A percentile compares a stretch with the other conserved stretches of the same genome.
Evolutionary conservation across 176 grass and related monocot genomes (phyloP).

Genomic region (Lolium perenne): DNA sequence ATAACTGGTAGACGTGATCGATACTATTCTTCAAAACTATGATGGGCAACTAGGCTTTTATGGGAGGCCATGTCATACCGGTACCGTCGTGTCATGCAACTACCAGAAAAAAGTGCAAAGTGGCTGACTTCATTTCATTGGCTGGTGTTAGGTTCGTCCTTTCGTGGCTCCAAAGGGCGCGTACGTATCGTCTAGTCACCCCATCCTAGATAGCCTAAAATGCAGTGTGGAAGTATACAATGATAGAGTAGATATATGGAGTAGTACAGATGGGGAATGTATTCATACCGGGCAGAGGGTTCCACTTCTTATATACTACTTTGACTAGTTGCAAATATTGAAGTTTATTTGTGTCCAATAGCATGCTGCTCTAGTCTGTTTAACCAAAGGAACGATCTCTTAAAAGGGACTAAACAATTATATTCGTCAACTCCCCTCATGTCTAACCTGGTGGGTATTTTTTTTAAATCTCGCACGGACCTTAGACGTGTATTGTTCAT

Average conservation of each 20-base stretch:
- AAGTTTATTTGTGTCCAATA: too few species aligned
- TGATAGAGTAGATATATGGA: neutral
- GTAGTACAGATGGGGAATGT: too few species aligned
- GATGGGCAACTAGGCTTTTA: neutral
- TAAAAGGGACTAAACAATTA: too few species aligned
- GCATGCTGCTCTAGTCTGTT: too few species aligned
- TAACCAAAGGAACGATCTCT: too few species aligned
- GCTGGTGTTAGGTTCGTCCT: neutral
- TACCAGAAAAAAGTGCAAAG: neutral
- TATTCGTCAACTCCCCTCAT: too few species aligned
- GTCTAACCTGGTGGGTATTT: too few species aligned
- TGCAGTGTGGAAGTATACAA: neutral
- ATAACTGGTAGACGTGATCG: neutral
- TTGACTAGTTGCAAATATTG: too few species aligned
- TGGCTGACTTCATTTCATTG: neutral
- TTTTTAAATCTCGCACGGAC: too few species aligned
- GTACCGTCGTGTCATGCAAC: neutral
- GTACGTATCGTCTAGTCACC: neutral
- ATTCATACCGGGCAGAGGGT: too few species aligned
- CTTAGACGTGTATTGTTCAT: too few species aligned
- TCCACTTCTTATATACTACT: too few species aligned
- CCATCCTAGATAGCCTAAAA: neutral
- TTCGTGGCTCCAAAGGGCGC: neutral
- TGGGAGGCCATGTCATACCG: neutral
- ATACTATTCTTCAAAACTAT: neutral